Evolutionary conservation across 2,329 filamentous ascomycete species (phyloP).

Genomic region (Aspergillus tamarii): DNA sequence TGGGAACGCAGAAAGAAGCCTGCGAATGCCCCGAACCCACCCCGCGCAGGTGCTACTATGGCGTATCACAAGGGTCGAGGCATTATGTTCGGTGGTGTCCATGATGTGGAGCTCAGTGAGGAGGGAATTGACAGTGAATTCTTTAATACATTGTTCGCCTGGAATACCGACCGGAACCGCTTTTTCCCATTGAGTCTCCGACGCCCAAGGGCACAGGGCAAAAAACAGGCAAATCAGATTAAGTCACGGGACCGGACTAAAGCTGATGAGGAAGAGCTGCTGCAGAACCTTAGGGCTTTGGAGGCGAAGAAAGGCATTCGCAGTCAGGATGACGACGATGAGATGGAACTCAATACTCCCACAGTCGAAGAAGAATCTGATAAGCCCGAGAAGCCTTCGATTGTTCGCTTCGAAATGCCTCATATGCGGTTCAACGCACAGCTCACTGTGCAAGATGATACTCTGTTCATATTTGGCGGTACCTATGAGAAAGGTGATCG

Average conservation of each 20-base stretch:
- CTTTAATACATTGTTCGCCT: constrained; percentile 88
- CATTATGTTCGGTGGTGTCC: constrained; percentile 91
- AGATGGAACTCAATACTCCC: constrained; percentile 45
- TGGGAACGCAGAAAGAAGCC: constrained; percentile 96
- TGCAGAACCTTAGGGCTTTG: constrained; percentile 83
- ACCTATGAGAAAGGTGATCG: constrained; percentile 94
- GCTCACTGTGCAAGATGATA: constrained; percentile 86
- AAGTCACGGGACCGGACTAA: constrained; percentile 71
- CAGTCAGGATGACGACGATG: constrained; percentile 49
- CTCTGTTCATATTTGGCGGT: constrained; percentile 90
- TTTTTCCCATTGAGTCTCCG: constrained; percentile 84
- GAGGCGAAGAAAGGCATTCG: constrained; percentile 72
- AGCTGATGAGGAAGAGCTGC: constrained; percentile 87
- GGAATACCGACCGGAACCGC: constrained; percentile 93
- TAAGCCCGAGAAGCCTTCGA: constrained; percentile 60
- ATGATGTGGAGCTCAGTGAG: constrained; percentile 87
- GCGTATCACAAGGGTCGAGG: constrained; percentile 90
- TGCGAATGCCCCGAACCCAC: constrained; percentile 81
- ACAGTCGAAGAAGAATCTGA: constrained; percentile 59
- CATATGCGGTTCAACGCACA: constrained; percentile 90
- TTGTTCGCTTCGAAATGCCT: constrained; percentile 78
- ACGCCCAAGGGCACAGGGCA: constrained; percentile 70
- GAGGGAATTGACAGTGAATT: constrained; percentile 98
- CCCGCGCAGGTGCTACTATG: constrained; percentile 90
- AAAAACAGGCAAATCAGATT: constrained; percentile 55